Base-by-base conservation (phyloP, 176 grass and related monocot genomes). In the Chloris gayana region DNA sequence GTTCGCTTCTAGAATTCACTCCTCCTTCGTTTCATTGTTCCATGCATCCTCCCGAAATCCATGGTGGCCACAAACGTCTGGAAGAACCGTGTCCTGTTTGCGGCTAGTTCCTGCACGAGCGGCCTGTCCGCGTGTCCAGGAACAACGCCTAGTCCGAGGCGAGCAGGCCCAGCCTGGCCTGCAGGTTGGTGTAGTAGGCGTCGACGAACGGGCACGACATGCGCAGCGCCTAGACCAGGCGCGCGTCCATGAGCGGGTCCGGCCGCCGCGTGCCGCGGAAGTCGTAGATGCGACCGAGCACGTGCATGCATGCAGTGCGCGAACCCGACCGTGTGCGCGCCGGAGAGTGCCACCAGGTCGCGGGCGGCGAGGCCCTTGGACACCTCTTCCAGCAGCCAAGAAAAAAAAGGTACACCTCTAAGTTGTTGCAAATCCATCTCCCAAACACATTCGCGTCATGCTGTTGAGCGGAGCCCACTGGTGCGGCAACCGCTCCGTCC, bases 141-240 rank as follows among this genome's bases (percentile, higher is more conserved):
- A 84, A 90, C 10, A 99, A 78, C 9, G 88, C 92, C 85, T 99
- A 90, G 84, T 99, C 96, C 9, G 96, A 95, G 4, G 68, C 90
- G 7, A 99, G 78, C 57, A 99, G 17, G 29, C 96, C 93, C 73
- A 99, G 68, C 77, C 85, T 83, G 13, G 79, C 89, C 89, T 86
- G 84, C 86, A 94, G 87, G 75, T 94, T 94, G 60, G 15, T 86
- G 76, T 91, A 94, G 78, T 89, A 94, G 14, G 67, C 89, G 41
- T 84, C 76, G 84, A 91, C 89, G 81, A 91, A 94, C 1, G 89
- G 89, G 85, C 92, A 94, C 46, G 92, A 70, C 92, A 94, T 91
- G 58, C 88, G 92, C 39, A 94, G 78, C 68, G 82, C 92, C 83
- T 94, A 91, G 57, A 91, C 81, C 14, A 99, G 79, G 7, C 97